These are phyloP conservation scores for Leishmania tropica DNA, from an alignment of 208 protist genomes.

Conservation along the genomic window DNA sequence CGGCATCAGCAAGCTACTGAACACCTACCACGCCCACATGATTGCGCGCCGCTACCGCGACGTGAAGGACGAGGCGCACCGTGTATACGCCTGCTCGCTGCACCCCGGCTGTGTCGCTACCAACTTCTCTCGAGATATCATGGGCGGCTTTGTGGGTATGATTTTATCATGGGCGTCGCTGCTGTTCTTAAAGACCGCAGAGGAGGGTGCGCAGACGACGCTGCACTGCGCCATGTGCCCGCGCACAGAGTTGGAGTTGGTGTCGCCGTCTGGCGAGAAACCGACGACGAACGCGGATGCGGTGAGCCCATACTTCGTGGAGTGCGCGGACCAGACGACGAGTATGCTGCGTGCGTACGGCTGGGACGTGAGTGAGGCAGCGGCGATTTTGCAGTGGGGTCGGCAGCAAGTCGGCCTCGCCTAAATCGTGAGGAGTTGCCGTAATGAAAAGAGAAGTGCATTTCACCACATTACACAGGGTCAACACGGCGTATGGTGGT, in stretches of 20 bases:
- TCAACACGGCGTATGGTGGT: not conserved
- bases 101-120: conserved; percentile 83
- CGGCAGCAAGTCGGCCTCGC: conserved; percentile 54
- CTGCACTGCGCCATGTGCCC: conserved; percentile 88
- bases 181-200: conserved; percentile 25
- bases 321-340: conserved; percentile 76
- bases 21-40: conserved; percentile 81
- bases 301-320: conserved; percentile 86
- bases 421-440: not conserved
- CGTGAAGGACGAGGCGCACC: conserved; percentile 6
- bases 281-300: conserved; percentile 14
- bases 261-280: conserved; percentile 31
- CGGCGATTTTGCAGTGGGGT: conserved; percentile 70
- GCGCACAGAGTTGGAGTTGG: conserved; percentile 69
- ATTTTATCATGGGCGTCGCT: conserved; percentile 20
- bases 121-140: conserved; percentile 66
- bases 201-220: conserved; percentile 87
- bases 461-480: not conserved
- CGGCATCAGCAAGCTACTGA: conserved; percentile 86
- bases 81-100: conserved; percentile 74
- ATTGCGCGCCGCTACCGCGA: conserved; percentile 65
- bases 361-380: conserved; percentile 80
- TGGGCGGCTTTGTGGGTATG: conserved; percentile 32
- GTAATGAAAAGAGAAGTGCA: not conserved
- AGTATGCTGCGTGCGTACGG: conserved; percentile 67